These are phyloP conservation scores for Solanum aculeatissimum DNA, from an alignment of 305 asterid genomes.

Conservation along the genomic window DNA sequence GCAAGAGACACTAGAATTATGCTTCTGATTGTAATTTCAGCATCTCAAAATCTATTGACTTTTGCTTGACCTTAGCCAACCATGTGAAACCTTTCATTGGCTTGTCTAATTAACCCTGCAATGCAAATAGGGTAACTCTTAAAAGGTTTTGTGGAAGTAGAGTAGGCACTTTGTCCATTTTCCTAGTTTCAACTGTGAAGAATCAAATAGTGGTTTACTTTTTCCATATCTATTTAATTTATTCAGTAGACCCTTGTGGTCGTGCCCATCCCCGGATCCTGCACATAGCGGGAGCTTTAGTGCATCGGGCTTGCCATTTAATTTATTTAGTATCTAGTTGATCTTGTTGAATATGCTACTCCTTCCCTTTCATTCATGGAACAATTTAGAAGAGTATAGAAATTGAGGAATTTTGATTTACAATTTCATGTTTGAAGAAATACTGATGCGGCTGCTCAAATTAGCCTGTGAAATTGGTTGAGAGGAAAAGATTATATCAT, in stretches of 20 bases:
- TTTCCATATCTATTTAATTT: not conserved
- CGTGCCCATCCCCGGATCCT: too few species aligned
- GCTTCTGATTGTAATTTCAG: not conserved
- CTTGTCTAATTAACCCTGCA: not conserved
- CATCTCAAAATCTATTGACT: not conserved
- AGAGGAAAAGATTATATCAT: not conserved
- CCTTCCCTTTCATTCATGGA: not conserved
- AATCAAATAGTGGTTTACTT: not conserved
- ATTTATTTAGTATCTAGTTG: not conserved
- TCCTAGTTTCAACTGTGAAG: not conserved
- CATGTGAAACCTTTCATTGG: not conserved
- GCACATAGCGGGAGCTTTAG: too few species aligned
- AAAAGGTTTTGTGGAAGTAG: not conserved
- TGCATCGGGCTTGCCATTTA: not conserved
- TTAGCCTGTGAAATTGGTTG: not conserved
- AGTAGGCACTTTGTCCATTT: not conserved
- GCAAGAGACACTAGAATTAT: not conserved
- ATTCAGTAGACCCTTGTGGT: not conserved
- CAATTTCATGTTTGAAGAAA: not conserved
- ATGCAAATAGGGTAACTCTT: not conserved
- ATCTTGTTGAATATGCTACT: not conserved
- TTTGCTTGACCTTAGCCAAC: not conserved
- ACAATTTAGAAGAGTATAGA: not conserved
- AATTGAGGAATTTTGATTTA: not conserved
- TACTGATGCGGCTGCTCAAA: not conserved